These are phyloP conservation scores for Aspergillus chevalieri DNA, from an alignment of 2,329 filamentous ascomycete species.

Conservation along the genomic window DNA sequence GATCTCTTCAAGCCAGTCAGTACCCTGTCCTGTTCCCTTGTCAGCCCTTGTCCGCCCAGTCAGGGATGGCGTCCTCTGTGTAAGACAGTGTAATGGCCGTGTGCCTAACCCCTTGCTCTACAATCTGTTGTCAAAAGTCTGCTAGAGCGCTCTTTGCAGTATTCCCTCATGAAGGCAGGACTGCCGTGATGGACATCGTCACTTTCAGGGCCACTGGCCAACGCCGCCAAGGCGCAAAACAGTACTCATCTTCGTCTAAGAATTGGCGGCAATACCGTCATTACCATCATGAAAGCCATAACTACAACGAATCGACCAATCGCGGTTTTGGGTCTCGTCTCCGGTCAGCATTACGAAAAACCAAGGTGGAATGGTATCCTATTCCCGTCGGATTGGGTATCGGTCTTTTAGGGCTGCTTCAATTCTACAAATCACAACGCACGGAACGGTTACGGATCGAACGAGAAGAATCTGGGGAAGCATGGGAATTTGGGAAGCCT, in stretches of 20 bases:
- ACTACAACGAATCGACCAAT: constrained; percentile 29
- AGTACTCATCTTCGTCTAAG: constrained; percentile 35
- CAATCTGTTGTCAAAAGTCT: constrained; percentile 13
- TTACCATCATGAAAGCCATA: constrained; percentile 35
- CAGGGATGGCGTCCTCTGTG: constrained; percentile 16
- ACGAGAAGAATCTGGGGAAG: constrained; percentile 39
- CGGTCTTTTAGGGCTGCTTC: constrained; percentile 72
- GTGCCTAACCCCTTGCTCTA: constrained; percentile 24
- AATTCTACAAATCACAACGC: constrained; percentile 68
- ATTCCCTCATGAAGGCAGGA: constrained; percentile 15
- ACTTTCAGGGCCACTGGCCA: constrained; percentile 27
- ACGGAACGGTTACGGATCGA: constrained; percentile 44
- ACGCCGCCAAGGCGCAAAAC: constrained; percentile 21
- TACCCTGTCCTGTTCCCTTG: not conserved
- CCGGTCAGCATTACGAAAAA: constrained; percentile 54
- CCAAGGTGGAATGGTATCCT: constrained; percentile 77
- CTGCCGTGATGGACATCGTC: constrained; percentile 27
- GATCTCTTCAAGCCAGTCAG: too few relatives aligned
- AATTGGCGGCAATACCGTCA: constrained; percentile 36
- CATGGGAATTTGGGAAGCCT: constrained; percentile 30
- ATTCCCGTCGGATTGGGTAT: constrained; percentile 84
- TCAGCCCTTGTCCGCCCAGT: not conserved
- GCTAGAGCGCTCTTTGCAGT: constrained; percentile 6
- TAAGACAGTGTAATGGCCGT: constrained; percentile 28
- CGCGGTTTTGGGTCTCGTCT: constrained; percentile 54